Evolutionary conservation across 2,329 filamentous ascomycete genomes (phyloP).

Genomic region (Fusarium fracticaudum): DNA sequence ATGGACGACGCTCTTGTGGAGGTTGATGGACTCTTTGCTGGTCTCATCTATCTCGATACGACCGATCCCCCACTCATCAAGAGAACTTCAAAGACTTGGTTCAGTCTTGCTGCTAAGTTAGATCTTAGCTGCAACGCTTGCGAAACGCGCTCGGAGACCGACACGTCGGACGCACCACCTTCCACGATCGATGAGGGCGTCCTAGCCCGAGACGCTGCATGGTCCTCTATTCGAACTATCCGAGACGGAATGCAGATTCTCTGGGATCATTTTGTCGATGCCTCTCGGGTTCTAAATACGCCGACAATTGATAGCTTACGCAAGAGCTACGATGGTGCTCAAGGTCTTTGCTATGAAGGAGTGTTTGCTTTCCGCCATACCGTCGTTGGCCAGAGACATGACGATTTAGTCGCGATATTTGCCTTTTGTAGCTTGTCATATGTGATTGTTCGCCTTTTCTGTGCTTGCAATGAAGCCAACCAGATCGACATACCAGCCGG

Average conservation of each 20-base stretch:
- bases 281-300: neutral
- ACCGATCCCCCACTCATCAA: neutral
- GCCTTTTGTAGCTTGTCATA: slow-evolving; percentile 34
- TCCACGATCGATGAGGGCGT: fast-evolving
- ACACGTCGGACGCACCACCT: neutral
- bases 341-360: slow-evolving; percentile 18
- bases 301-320: slow-evolving; percentile 7
- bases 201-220: neutral
- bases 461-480: neutral
- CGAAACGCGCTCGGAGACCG: fast-evolving
- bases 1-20: neutral
- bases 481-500: slow-evolving; percentile 12
- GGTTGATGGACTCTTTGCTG: slow-evolving; percentile 20
- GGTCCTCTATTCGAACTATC: slow-evolving; percentile 11
- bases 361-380: slow-evolving; percentile 27
- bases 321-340: slow-evolving; percentile 3
- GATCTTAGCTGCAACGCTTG: neutral
- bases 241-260: slow-evolving; percentile 1
- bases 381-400: neutral
- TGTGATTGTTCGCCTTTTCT: slow-evolving; percentile 1
- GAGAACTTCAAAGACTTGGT: fast-evolving
- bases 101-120: neutral
- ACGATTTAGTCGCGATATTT: slow-evolving; percentile 13
- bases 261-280: slow-evolving; percentile 11
- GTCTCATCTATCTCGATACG: slow-evolving; percentile 17